A percentile compares a stretch with the other conserved stretches of the same genome.
Evolutionary conservation across 345 rosid genomes (phyloP).

Genomic region (Fremontodendron californicum): DNA sequence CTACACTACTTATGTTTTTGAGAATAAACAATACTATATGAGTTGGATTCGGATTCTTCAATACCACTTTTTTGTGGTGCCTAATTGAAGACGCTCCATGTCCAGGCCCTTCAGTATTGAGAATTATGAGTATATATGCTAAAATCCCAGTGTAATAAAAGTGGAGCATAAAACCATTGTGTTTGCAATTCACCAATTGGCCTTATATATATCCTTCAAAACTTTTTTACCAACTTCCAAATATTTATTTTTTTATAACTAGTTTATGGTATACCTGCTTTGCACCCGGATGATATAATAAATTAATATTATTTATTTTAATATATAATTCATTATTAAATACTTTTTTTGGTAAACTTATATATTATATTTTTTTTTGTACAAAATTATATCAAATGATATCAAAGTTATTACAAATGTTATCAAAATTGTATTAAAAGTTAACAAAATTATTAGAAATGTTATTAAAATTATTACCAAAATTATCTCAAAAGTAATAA

Average conservation of each 20-base stretch:
- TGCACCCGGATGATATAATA: too few species aligned
- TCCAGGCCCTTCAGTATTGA: neutral
- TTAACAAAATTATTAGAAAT: too few species aligned
- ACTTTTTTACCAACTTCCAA: neutral
- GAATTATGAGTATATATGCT: neutral
- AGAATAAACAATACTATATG: conserved; percentile 18
- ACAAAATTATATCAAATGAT: too few species aligned
- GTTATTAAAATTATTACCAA: too few species aligned
- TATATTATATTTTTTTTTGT: too few species aligned
- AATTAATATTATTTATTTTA: too few species aligned
- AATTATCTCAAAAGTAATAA: too few species aligned
- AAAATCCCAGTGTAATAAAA: neutral
- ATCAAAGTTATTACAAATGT: too few species aligned
- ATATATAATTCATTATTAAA: too few species aligned
- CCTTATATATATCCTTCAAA: neutral
- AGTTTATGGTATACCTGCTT: too few species aligned
- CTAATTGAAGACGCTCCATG: conserved; percentile 18
- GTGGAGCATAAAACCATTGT: neutral
- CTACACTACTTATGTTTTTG: neutral
- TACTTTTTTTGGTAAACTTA: too few species aligned
- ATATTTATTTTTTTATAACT: neutral
- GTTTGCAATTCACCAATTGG: neutral
- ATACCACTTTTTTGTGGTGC: conserved; percentile 18
- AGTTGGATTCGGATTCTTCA: conserved; percentile 36
- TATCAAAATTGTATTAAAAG: too few species aligned